Evolutionary conservation across 1,139 yeast species (phyloP), one percentile per base, ranked within the genome.

Genomic region (Geotrichum fermentans): DNA sequence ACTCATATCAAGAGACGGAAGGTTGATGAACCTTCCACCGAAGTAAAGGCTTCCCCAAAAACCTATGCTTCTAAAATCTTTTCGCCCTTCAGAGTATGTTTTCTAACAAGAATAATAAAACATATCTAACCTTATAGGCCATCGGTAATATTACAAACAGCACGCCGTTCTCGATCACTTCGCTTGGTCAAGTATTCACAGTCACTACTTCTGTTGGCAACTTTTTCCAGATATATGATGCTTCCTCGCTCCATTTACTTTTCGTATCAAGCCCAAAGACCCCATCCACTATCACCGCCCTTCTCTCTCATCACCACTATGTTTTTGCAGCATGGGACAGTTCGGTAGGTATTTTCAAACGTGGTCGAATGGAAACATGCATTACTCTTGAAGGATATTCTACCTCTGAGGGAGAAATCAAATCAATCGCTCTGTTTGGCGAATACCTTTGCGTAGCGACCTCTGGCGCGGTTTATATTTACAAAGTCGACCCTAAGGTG

Each of bases 191-290:
- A 16, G 82, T 95, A 0, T 90, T 85, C 61, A 84, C 90, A 59
- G 79, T 88, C 42, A 95, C 86, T 11, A 90, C 98, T 0, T 82
- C 88, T 33, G 96, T 92, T 24, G 98, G 97, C 4, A 75, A 80
- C 52, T 78, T 94, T 1, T 88, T 92, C 68, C 98, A 92, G 66
- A 87, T 92, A 34, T 94, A 86, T 62, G 98, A 92, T 70, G 96
- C 96, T 14, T 79, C 92, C 38, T 88, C 87, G 4, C 73, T 92
- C 55, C 95, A 87, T 59, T 73, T 92, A 56, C 70, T 92, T 34
- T 94, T 92, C 68, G 95, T 92, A 10, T 87, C 96, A 1, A 87
- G 81, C 56, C 77, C 77, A 28, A 94, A 86, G 62, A 82, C 96
- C 0, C 76, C 83, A 0, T 63, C 78, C 10, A 77, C 78, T 52